These are phyloP conservation scores for Arthrobotrys sphaeroides DNA, from an alignment of 2,329 filamentous ascomycete genomes.

Conservation along the genomic window DNA sequence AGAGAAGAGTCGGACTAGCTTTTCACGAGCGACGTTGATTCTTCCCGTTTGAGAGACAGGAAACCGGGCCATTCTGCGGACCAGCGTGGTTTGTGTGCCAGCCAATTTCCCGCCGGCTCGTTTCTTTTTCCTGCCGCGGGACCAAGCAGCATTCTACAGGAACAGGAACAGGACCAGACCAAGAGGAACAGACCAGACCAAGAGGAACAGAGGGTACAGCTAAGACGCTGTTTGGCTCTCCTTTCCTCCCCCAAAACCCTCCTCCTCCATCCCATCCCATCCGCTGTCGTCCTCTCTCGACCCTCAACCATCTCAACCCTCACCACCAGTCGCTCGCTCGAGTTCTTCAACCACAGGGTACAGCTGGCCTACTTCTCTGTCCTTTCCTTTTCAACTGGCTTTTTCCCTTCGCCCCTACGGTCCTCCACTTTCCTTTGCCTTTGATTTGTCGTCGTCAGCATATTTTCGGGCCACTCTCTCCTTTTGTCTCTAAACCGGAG, in stretches of 20 bases:
- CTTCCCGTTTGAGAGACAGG: conserved; percentile 18
- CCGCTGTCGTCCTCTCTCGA: neutral
- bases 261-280: conserved; percentile 6
- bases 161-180: no score
- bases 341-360: conserved; percentile 53
- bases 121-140: conserved; percentile 12
- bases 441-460: conserved; percentile 4
- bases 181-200: neutral
- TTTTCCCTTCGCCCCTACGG: conserved; percentile 19
- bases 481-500: conserved; percentile 34
- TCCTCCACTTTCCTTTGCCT: conserved; percentile 11
- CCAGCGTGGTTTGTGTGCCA: conserved; percentile 25
- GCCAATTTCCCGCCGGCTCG: conserved; percentile 31
- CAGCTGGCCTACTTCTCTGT: conserved; percentile 54
- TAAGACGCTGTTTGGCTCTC: conserved; percentile 6
- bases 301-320: conserved; percentile 19
- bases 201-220: neutral
- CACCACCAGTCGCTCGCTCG: conserved; percentile 53
- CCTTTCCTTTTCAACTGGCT: conserved; percentile 43
- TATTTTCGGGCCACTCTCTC: conserved; percentile 29
- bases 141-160: no score
- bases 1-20: no score
- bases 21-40: conserved; percentile 14
- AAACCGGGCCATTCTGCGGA: conserved; percentile 13
- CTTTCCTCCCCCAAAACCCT: conserved; percentile 14